A percentile compares a stretch with the other conserved stretches of the same genome.
phyloP scores from a whole-genome alignment of 2,329 filamentous ascomycete species.

The Nigrospora sphaerica region DNA sequence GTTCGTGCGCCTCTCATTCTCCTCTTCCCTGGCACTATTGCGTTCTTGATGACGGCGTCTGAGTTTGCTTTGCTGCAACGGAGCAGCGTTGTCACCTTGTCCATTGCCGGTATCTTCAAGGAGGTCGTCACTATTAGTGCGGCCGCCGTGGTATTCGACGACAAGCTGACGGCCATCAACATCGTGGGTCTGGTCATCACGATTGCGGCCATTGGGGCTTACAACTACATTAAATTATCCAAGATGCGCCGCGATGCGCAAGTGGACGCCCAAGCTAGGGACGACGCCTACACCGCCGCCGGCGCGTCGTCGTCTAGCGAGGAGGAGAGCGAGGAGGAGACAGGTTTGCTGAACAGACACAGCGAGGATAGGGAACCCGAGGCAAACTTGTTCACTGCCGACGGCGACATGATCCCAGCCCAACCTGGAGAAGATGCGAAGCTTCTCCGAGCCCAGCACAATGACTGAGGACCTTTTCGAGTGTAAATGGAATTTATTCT shows the following conservation, averaged over 20 bases:
- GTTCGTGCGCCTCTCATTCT: slow-evolving; percentile 64
- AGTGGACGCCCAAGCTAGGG: slow-evolving; percentile 37
- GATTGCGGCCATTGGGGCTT: slow-evolving; percentile 75
- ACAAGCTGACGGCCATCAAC: slow-evolving; percentile 82
- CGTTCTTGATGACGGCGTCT: slow-evolving; percentile 93
- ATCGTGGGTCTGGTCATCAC: slow-evolving; percentile 82
- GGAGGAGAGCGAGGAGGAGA: slow-evolving; percentile 36
- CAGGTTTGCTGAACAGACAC: slow-evolving; percentile 37
- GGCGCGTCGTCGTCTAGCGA: slow-evolving; percentile 27
- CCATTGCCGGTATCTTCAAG: slow-evolving; percentile 97
- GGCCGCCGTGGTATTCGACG: slow-evolving; percentile 81
- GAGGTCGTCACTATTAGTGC: slow-evolving; percentile 94
- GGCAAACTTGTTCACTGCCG: slow-evolving; percentile 28
- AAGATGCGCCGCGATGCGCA: slow-evolving; percentile 79
- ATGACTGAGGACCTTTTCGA: background rate
- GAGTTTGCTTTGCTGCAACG: slow-evolving; percentile 94
- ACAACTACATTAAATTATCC: slow-evolving; percentile 90
- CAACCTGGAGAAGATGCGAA: slow-evolving; percentile 8
- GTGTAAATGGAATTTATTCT: too few species aligned
- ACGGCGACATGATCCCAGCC: slow-evolving; percentile 30
- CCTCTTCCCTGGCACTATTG: slow-evolving; percentile 82
- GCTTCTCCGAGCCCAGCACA: slow-evolving; percentile 11
- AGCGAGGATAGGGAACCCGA: slow-evolving; percentile 27
- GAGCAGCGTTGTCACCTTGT: slow-evolving; percentile 91
- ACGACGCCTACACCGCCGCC: slow-evolving; percentile 16